phyloP scores from a whole-genome alignment of 2,329 filamentous ascomycete genomes.

The Cladophialophora carrionii region DNA sequence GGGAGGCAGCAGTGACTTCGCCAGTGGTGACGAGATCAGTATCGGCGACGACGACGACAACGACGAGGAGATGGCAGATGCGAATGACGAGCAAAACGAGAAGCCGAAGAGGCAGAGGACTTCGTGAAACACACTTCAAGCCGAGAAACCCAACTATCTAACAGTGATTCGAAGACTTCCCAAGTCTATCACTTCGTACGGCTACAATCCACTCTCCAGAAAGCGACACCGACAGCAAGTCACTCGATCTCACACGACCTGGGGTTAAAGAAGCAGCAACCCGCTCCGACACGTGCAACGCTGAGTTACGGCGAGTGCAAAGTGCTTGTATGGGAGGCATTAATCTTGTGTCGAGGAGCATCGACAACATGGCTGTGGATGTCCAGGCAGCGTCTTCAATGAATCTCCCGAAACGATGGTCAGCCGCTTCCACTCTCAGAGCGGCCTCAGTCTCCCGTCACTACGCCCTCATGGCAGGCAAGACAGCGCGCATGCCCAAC shows the following conservation, averaged over 20 bases:
- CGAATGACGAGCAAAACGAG: slow-evolving; percentile 26
- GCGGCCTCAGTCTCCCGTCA: background rate
- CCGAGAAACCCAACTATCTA: background rate
- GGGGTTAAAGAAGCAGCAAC: background rate
- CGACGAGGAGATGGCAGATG: slow-evolving; percentile 35
- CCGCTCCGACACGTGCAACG: background rate
- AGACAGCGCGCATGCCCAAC: background rate
- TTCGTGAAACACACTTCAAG: background rate
- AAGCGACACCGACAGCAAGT: background rate
- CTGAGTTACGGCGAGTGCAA: background rate
- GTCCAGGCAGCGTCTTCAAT: background rate
- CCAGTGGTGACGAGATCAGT: slow-evolving; percentile 36
- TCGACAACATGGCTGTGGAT: background rate
- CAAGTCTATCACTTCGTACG: background rate
- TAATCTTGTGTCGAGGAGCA: background rate
- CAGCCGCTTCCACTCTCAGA: background rate
- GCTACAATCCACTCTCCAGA: background rate
- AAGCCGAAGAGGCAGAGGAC: slow-evolving; percentile 34
- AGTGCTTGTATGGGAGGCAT: background rate
- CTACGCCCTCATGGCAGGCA: background rate
- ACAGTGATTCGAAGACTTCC: background rate
- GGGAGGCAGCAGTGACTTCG: slow-evolving; percentile 29
- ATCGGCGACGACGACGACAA: slow-evolving; percentile 34
- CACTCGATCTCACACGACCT: background rate
- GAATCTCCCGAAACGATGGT: background rate